Evolutionary conservation across 768 basidiomycete genomes (phyloP).

Genomic region (Glaciozyma martinii): DNA sequence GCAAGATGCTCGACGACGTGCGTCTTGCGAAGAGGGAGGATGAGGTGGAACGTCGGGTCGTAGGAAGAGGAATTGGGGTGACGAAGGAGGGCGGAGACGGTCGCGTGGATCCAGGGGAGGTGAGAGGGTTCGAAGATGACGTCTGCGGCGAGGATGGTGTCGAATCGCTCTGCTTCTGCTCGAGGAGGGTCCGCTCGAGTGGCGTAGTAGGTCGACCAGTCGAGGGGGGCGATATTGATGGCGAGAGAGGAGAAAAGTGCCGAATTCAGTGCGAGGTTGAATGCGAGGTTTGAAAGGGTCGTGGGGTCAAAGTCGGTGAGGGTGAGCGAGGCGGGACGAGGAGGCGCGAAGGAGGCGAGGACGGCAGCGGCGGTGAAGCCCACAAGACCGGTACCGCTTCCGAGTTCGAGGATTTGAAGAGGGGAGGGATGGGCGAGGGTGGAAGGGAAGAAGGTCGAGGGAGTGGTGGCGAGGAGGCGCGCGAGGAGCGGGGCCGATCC

Average conservation of each 20-base stretch:
- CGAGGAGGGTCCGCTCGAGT: neutral
- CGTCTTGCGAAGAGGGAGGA: conserved; percentile 59
- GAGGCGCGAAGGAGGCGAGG: conserved; percentile 33
- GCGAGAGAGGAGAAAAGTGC: conserved; percentile 17
- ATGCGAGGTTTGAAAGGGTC: conserved; percentile 59
- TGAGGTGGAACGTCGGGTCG: conserved; percentile 59
- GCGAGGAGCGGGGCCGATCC: conserved; percentile 66
- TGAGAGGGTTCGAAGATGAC: conserved; percentile 66
- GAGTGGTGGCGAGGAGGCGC: conserved; percentile 50
- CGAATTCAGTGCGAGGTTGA: conserved; percentile 55
- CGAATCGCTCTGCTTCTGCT: conserved; percentile 47
- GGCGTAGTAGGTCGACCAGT: conserved; percentile 48
- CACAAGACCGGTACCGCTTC: conserved; percentile 75
- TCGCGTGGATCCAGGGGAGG: conserved; percentile 58
- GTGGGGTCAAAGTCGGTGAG: conserved; percentile 57
- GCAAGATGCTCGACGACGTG: conserved; percentile 51
- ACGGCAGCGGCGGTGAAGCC: conserved; percentile 58
- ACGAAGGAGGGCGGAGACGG: conserved; percentile 50
- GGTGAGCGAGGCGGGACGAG: conserved; percentile 42
- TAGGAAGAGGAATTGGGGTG: conserved; percentile 2
- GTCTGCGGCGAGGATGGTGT: conserved; percentile 68
- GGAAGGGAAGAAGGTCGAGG: conserved; percentile 42
- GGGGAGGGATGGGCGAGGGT: neutral
- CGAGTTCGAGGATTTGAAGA: conserved; percentile 62
- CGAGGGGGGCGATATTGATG: conserved; percentile 49